phyloP scores from a whole-genome alignment of 805 yeast genomes.

The Metschnikowia kunwiensis region DNA sequence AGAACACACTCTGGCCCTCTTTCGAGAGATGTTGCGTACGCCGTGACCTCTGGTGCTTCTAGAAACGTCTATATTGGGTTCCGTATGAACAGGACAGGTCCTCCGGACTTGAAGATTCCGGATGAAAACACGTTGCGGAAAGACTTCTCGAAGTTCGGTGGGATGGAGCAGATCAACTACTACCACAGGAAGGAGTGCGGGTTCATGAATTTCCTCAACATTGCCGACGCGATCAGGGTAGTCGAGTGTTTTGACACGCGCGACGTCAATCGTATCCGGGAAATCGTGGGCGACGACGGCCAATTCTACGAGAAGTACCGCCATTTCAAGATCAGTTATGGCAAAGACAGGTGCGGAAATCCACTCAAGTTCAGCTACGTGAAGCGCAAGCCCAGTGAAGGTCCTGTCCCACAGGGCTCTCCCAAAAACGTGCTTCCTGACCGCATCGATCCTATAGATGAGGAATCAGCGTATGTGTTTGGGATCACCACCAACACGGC shows the following conservation, averaged over 20 bases:
- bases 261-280: conserved; percentile 32
- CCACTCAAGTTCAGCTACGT: conserved; percentile 53
- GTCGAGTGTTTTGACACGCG: conserved; percentile 53
- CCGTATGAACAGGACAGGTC: conserved; percentile 23
- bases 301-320: conserved; percentile 44
- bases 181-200: conserved; percentile 70
- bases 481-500: conserved; percentile 33
- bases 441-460: conserved; percentile 13
- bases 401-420: not conserved
- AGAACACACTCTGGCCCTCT: conserved; percentile 63
- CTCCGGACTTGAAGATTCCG: conserved; percentile 26
- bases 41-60: conserved; percentile 71
- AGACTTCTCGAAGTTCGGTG: conserved; percentile 67
- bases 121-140: conserved; percentile 47
- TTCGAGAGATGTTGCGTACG: conserved; percentile 51
- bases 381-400: conserved; percentile 32
- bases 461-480: conserved; percentile 44
- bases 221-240: conserved; percentile 58
- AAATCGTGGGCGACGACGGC: conserved; percentile 34
- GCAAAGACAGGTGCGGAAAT: conserved; percentile 80
- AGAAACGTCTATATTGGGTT: conserved; percentile 75
- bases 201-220: conserved; percentile 67
- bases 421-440: conserved; percentile 1
- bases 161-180: conserved; percentile 71
- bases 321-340: conserved; percentile 60